phyloP scores from a whole-genome alignment of 2,329 filamentous ascomycete genomes.

The Bipolaris zeicola region DNA sequence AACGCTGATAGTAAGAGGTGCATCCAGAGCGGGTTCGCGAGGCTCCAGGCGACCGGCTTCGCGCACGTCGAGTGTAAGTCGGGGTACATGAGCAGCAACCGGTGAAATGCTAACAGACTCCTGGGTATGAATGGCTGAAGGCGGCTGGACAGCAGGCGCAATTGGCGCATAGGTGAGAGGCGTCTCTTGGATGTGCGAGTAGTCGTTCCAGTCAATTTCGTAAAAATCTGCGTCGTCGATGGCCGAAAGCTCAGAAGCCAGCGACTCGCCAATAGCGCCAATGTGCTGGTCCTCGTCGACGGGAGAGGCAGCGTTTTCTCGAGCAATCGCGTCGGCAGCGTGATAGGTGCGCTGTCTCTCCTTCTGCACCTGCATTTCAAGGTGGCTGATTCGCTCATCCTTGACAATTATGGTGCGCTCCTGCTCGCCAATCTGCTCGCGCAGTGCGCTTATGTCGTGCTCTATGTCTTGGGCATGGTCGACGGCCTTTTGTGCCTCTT shows the following conservation, averaged over 20 bases:
- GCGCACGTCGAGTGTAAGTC: not conserved
- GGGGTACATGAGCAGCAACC: not conserved
- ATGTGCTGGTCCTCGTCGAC: slow-evolving; percentile 11
- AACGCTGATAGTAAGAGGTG: not conserved
- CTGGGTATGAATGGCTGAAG: not conserved
- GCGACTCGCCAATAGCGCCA: slow-evolving; percentile 14
- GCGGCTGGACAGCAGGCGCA: not conserved
- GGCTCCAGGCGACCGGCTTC: slow-evolving; percentile 5
- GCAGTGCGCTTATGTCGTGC: slow-evolving; percentile 19
- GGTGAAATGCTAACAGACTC: slow-evolving; percentile 10
- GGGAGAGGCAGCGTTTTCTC: slow-evolving; percentile 19
- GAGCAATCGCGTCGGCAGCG: slow-evolving; percentile 14
- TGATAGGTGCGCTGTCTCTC: slow-evolving; percentile 17
- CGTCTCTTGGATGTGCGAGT: slow-evolving; percentile 9
- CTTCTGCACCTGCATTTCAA: slow-evolving; percentile 30
- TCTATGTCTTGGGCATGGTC: slow-evolving; percentile 12
- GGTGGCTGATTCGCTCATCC: slow-evolving; percentile 31
- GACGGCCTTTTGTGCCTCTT: slow-evolving; percentile 11
- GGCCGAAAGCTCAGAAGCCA: slow-evolving; percentile 22
- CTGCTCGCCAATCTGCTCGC: slow-evolving; percentile 9
- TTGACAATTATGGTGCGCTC: slow-evolving; percentile 29
- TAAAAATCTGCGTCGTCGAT: slow-evolving; percentile 12
- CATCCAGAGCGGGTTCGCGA: not conserved
- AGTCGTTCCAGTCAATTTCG: slow-evolving; percentile 14
- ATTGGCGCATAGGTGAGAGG: slow-evolving; percentile 7